A percentile compares a stretch with the other conserved stretches of the same genome.
phyloP scores from a whole-genome alignment of 345 rosid species.

The Populus alba region DNA sequence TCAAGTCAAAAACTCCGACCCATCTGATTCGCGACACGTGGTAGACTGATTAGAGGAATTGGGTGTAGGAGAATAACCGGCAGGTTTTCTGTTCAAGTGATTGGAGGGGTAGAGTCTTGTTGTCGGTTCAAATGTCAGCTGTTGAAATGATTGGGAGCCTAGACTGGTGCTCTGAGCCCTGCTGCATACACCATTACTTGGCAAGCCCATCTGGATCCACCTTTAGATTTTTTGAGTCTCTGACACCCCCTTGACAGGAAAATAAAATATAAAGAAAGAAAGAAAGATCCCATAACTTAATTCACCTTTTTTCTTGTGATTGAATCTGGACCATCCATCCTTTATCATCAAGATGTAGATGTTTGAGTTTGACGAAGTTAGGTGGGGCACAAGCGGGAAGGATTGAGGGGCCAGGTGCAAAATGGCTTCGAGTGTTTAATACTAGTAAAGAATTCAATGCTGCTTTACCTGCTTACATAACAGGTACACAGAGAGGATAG shows the following conservation, averaged over 20 bases:
- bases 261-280: not conserved
- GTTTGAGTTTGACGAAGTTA: not conserved
- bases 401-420: not conserved
- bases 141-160: slow-evolving; percentile 60
- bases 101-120: slow-evolving; percentile 12
- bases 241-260: not conserved
- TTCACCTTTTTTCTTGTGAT: not conserved
- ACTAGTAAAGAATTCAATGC: not conserved
- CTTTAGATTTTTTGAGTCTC: not conserved
- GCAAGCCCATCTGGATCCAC: not conserved
- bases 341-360: not conserved
- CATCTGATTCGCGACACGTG: slow-evolving; percentile 58
- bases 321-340: not conserved
- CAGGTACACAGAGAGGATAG: not conserved
- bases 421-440: not conserved
- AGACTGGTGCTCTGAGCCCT: slow-evolving; percentile 13
- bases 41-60: slow-evolving; percentile 10
- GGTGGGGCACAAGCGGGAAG: not conserved
- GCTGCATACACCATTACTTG: not conserved
- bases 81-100: slow-evolving; percentile 38
- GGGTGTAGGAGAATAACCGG: slow-evolving; percentile 65
- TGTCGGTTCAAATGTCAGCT: slow-evolving; percentile 60
- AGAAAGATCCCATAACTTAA: not conserved
- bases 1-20: slow-evolving; percentile 48
- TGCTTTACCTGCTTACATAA: not conserved